A percentile compares a stretch with the other conserved stretches of the same genome.
Evolutionary conservation across 768 basidiomycete genomes (phyloP).

Genomic region (Lactarius sp.): DNA sequence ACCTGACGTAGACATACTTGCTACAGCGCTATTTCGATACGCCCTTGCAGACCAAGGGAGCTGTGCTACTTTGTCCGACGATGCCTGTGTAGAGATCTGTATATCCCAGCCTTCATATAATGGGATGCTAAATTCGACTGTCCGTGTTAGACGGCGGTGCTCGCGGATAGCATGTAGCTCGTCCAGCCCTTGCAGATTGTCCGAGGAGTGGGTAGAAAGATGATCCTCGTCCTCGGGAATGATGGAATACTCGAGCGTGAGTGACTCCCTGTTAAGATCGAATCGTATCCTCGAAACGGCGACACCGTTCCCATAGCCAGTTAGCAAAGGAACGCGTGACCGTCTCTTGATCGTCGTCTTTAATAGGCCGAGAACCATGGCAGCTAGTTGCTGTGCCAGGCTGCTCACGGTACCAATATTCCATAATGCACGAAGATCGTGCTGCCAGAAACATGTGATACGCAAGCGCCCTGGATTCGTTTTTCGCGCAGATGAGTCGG

Average conservation of each 20-base stretch:
- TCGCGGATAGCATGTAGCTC: conserved; percentile 63
- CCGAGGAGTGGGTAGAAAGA: conserved; percentile 31
- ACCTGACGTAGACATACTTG: conserved; percentile 32
- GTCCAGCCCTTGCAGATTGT: conserved; percentile 47
- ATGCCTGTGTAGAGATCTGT: conserved; percentile 68
- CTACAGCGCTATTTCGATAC: conserved; percentile 38
- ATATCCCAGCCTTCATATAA: conserved; percentile 81
- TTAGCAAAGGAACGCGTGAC: conserved; percentile 64
- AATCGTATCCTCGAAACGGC: conserved; percentile 75
- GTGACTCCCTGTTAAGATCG: conserved; percentile 75
- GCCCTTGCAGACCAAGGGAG: conserved; percentile 71
- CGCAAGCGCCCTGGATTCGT: conserved; percentile 45
- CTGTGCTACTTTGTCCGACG: conserved; percentile 63
- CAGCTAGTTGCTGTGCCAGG: conserved; percentile 76
- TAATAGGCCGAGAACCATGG: conserved; percentile 75
- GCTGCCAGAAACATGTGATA: conserved; percentile 93
- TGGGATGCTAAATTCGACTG: conserved; percentile 78
- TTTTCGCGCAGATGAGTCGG: conserved; percentile 22
- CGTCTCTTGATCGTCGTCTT: conserved; percentile 79
- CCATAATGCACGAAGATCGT: conserved; percentile 86
- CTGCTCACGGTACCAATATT: conserved; percentile 62
- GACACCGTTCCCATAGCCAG: conserved; percentile 77
- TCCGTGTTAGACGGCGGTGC: conserved; percentile 62
- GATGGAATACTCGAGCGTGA: conserved; percentile 80
- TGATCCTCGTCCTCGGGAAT: conserved; percentile 66